Base-by-base conservation (phyloP, 176 grass and related monocot genomes). In the Oropetium thomaeum region DNA sequence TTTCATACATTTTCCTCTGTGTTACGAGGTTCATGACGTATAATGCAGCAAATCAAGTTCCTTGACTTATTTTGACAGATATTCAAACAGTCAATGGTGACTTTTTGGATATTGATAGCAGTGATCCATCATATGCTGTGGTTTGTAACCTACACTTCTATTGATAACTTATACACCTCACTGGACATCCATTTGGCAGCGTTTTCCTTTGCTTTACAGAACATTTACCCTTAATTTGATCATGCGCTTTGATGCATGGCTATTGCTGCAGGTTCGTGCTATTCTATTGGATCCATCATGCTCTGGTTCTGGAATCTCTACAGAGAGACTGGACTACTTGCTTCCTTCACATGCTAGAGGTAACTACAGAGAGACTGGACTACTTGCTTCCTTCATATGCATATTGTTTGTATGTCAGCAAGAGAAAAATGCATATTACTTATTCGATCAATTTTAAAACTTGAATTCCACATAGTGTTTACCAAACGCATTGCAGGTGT, bases 211-310 rank as follows among this genome's bases (percentile, higher is more conserved):
- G 9, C 57, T 45, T 70, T 59, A 7, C 15, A 41, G 20, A 37
- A 26, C 16, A 49, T 30, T 27, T 66, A 37, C 47, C 19, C 28
- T 10, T 87, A 70, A 81, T 14, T 52, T 54, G 67, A 9, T 48
- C 8, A 32, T 71, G 19, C 47, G 10, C 10, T 59, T 63, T 54
- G 8, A 53, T 84, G 20, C 5, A 62, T 62, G 58, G 47, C 73
- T 47, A 25, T 78, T n/a, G 69, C 16, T 89, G 65, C 67, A 98
- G 91, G 79, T 94, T 45, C 85, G 35, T 65, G 95, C 91, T 54
- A 92, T 98, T 83, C 81, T 98, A 29, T 71, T 94, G 73, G 91
- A 98, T 17, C 95, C 95, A 34, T 98, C 95, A 29, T 98, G 95
- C 58, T 98, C 95, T 89, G 95, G 95, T 61, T 98, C 95, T 81